Percentiles rank a stretch among this genome's conserved stretches.
Evolutionary conservation across 169 alveolate species (phyloP).

Genomic region (Plasmodium gaboni): DNA sequence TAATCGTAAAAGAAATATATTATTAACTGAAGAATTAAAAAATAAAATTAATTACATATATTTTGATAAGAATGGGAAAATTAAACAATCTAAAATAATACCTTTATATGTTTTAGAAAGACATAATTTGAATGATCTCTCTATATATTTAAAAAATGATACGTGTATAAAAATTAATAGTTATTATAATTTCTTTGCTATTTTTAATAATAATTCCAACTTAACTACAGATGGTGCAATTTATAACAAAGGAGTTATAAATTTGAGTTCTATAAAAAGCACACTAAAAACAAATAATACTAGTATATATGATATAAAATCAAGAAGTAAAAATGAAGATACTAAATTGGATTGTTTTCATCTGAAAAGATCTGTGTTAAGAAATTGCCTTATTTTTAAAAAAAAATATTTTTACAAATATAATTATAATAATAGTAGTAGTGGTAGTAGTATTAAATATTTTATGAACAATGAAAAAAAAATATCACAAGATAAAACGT

Average conservation of each 20-base stretch:
- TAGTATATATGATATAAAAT: not conserved
- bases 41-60: conserved; percentile 59
- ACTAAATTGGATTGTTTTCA: not conserved
- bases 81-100: conserved; percentile 51
- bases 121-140: conserved; percentile 46
- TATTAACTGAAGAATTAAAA: conserved; percentile 61
- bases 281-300: not conserved
- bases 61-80: conserved; percentile 50
- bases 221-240: not conserved
- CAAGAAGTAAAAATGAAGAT: not conserved
- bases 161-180: not conserved
- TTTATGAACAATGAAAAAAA: not conserved
- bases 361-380: not conserved
- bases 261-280: conserved; percentile 11
- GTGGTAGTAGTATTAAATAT: not conserved
- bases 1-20: conserved; percentile 42
- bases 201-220: conserved; percentile 11
- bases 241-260: not conserved
- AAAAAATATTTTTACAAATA: not conserved
- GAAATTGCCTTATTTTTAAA: not conserved
- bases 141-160: conserved; percentile 27
- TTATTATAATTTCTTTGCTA: conserved; percentile 22
- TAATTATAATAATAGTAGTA: not conserved
- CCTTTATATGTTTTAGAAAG: conserved; percentile 73
- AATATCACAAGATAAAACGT: not conserved